Evolutionary conservation across 306 rosid species (phyloP), one percentile per base, ranked within the genome.

Genomic region (Dryas drummondii): DNA sequence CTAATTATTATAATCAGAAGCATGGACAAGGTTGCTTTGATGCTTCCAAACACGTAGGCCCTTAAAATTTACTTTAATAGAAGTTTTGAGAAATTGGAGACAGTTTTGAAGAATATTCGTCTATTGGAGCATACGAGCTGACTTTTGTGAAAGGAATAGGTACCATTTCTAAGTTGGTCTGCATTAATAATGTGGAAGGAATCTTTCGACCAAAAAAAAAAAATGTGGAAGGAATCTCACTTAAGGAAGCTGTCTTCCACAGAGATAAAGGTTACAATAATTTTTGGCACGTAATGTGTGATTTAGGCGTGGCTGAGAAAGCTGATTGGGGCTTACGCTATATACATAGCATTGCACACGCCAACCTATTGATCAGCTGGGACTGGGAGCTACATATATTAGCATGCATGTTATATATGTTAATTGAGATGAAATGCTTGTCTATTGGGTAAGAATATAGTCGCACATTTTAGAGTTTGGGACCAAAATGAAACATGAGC

Each of bases 21-120:
- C 91, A 84, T 84, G 91, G 40, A 37, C 8, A 71, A 78, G 80
- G 90, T 80, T 68, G 79, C 66, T 65, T 26, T 40, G 45, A 57
- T 71, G 64, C 37, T 32, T 32, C 37, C 41, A 44, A 4, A 9
- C 7, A 7, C 59, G 6, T 22, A 22, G 9, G 0, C 49, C 57
- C 11, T 52, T 70, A 4, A 37, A 70, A 37, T 6, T 6, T 12
- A 53, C 22, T 9, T 60, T 13, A 70, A 17, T 0, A 11, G 3
- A 2, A 2, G 26, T 17, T 71, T 26, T 17, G 14, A 17, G 53
- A 6, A 13, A 54, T 19, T 0, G 19, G 51, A 55, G 75, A 37
- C 19, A 12, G 5, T 51, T 9, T 42, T 14, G 7, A 3, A 52
- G 41, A n/a, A 8, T 2, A 11, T 42, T 55, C 19, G 27, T 14